phyloP scores from a whole-genome alignment of 1,284 basidiomycete genomes.

The Malassezia obtusa region DNA sequence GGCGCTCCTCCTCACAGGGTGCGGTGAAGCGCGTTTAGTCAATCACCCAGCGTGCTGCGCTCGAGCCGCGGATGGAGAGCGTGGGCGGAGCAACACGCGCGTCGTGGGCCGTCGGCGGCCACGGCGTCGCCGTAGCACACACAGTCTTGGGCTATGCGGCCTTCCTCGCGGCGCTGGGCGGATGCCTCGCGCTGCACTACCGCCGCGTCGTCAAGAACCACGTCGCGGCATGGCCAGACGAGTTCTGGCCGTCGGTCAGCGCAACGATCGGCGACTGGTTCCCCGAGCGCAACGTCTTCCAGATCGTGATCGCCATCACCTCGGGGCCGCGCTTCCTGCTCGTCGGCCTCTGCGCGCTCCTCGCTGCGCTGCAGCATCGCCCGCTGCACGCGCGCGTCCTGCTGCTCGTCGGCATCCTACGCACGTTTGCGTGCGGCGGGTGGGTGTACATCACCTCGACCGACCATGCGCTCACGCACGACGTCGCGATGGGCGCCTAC shows the following conservation, averaged over 20 bases:
- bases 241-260: conserved; percentile 87
- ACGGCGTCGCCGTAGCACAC: conserved; percentile 51
- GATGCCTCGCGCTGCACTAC: conserved; percentile 68
- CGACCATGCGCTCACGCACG: conserved; percentile 72
- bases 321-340: conserved; percentile 66
- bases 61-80: not conserved
- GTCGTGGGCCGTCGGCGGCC: not conserved
- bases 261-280: conserved; percentile 81
- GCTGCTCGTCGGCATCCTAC: conserved; percentile 59
- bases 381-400: conserved; percentile 47
- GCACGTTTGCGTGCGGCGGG: conserved; percentile 75
- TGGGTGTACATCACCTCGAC: conserved; percentile 82
- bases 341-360: conserved; percentile 59
- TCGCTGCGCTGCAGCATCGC: conserved; percentile 22
- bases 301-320: conserved; percentile 71
- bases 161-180: conserved; percentile 60
- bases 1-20: conserved; percentile 1
- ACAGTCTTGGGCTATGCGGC: conserved; percentile 63
- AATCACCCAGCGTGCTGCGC: too few relatives aligned
- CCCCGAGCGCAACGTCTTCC: conserved; percentile 76
- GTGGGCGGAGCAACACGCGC: not conserved
- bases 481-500: conserved; percentile 70
- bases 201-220: conserved; percentile 79
- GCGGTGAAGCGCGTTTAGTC: too few relatives aligned
- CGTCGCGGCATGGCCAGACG: conserved; percentile 69